Conservation (phyloP, 306 rosid species). For the Vigna unguiculata region DNA sequence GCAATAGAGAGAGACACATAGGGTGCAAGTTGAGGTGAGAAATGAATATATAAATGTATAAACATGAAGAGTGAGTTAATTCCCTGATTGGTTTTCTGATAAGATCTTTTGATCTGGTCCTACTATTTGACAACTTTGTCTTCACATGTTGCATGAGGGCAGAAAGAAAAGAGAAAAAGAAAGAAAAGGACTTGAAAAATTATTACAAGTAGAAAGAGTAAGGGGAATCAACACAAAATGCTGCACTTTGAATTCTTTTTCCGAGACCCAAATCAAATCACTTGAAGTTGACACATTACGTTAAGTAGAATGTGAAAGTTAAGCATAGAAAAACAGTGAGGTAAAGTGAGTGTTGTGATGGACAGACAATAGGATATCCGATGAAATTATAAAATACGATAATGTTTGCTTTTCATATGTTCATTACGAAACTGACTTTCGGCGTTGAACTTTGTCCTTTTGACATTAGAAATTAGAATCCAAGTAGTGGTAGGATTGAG, state of each 20-base stretch:
- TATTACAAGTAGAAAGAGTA: neutral
- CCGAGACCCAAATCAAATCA: conserved; percentile 32
- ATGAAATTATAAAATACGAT: neutral
- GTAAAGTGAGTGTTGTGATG: neutral
- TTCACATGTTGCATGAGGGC: conserved; percentile 43
- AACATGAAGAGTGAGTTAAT: neutral
- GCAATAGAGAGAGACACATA: conserved; percentile 11
- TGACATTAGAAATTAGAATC: conserved; percentile 24
- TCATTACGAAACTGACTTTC: conserved; percentile 25
- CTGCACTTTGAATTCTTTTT: neutral
- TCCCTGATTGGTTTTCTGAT: conserved; percentile 32
- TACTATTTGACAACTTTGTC: conserved; percentile 43
- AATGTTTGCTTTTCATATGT: conserved; percentile 5
- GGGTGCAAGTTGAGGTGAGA: conserved; percentile 48
- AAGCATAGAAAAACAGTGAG: neutral
- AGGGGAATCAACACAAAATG: conserved; percentile 16
- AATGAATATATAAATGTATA: conserved; percentile 13
- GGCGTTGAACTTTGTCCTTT: conserved; percentile 42
- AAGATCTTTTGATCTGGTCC: conserved; percentile 45
- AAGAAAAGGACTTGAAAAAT: conserved; percentile 12
- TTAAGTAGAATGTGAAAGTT: conserved; percentile 16
- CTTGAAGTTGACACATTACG: conserved; percentile 3
- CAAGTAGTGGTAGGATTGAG: no score
- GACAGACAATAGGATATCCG: neutral
- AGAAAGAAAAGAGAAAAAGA: conserved; percentile 14